Base-by-base conservation (phyloP, 352 stramenopile genomes). In the Globisporangium okanoganense region DNA sequence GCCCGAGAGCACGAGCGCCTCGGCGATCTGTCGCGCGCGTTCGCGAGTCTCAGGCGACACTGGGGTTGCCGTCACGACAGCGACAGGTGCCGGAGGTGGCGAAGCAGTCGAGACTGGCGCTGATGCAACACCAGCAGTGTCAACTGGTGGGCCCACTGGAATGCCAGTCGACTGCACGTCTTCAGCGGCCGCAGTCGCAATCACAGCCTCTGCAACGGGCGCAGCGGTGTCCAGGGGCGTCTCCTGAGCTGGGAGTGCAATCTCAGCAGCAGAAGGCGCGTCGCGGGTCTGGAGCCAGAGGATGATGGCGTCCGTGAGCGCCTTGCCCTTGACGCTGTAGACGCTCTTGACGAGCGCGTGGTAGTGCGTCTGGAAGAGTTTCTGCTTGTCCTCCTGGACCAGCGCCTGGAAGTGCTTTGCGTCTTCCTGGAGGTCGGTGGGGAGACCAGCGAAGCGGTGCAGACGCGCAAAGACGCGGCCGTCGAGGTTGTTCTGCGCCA, bases 271-370 rank as follows among this genome's bases (percentile, higher is more conserved):
- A 52, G 24, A 13, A 12, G 24, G 45, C 10, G 24, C 45, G 10
- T 36, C 24, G 82, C 65, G 88, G 70, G 1, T 70, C 73, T 62
- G 64, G 13, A 78, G 50, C 31, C 38, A 57, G 7, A 22, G 16
- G 20, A 40, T 25, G 29, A 62, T 24, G n/a, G 43, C 22, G 12
- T 53, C 56, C 6, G 35, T 9, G 18, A 62, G 41, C n/a, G 25
- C 44, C 27, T 62, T 55, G 47, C 56, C 47, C 29, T 62, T 62
- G 29, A 62, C 47, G 44, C 56, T 45, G 56, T 56, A 53, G 14
- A 62, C 56, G 24, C 43, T 24, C 56, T 62, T 62, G 56, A 62
- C 41, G 35, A 62, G 41, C 25, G 53, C 53, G 12, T n/a, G 6
- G 29, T 62, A 31, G 27, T 55, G 31, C n/a, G 25, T 55, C 14